phyloP scores from a whole-genome alignment of 176 grass and related monocot species.

The Pontederia crassipes region DNA sequence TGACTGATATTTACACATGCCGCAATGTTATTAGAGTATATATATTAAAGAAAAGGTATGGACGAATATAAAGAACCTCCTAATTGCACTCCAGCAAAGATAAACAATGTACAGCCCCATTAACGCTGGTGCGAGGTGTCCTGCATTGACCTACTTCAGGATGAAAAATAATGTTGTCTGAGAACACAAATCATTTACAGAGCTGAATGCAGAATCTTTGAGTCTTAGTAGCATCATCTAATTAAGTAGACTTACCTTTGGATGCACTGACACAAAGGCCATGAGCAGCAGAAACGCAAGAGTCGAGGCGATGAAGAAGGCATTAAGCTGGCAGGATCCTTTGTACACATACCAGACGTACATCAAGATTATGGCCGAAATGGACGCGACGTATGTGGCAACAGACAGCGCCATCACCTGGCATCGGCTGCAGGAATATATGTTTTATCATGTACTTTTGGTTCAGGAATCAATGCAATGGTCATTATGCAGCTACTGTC shows the following conservation, averaged over 20 bases:
- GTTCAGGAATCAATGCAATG: too few species aligned
- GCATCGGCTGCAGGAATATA: conserved; percentile 41
- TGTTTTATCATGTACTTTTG: background rate
- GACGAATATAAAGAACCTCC: conserved; percentile 38
- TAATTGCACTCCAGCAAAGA: conserved; percentile 85
- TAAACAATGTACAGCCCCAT: conserved; percentile 92
- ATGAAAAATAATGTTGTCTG: background rate
- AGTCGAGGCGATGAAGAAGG: conserved; percentile 88
- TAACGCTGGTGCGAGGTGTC: conserved; percentile 63
- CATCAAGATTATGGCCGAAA: conserved; percentile 61
- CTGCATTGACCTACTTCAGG: conserved; percentile 53
- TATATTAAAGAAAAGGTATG: background rate
- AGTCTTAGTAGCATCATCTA: background rate
- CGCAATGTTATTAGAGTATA: background rate
- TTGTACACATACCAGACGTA: conserved; percentile 78
- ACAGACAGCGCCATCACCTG: conserved; percentile 50
- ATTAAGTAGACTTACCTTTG: background rate
- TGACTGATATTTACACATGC: too few species aligned
- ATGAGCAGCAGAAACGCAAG: conserved; percentile 49
- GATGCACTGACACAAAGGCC: background rate
- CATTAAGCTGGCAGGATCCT: conserved; percentile 48
- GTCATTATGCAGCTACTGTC: conserved; percentile 11
- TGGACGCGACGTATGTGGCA: conserved; percentile 40
- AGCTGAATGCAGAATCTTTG: background rate
- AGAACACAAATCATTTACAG: background rate